Evolutionary conservation across 1,139 yeast species (phyloP), one percentile per base, ranked within the genome.

Genomic region (Meyerozyma smithsonii): DNA sequence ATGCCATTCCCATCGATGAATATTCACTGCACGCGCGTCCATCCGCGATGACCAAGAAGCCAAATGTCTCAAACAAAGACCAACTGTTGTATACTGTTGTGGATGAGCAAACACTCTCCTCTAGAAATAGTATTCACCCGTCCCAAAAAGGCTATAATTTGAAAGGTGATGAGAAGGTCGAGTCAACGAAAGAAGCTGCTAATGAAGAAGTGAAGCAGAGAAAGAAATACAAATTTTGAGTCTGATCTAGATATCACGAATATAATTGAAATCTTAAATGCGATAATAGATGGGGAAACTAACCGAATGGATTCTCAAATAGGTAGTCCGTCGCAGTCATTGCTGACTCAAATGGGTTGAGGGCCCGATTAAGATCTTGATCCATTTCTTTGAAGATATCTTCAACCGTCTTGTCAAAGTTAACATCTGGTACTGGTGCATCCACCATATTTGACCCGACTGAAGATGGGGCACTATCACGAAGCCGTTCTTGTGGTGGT

Each of bases 381-480:
- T 63, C 66, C 14, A 64, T 59, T 28, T 55, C 65, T 42, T 59
- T 61, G 46, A 64, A 62, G 14, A 64, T 55, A 23, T 59, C 63
- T 36, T 64, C 64, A 24, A 61, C 46, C 4, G 63, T 35, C 16
- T 26, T 42, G 16, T 36, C 40, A 19, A 14, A 26, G 7, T 10
- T 10, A 11, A 12, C 15, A 12, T 20, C 15, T 10, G 17, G 15
- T 14, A 11, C 18, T 7, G 18, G 12, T 12, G 12, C 19, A 5
- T n/a, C n/a, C n/a, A n/a, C n/a, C n/a, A n/a, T n/a, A n/a, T n/a
- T n/a, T n/a, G n/a, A n/a, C n/a, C n/a, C n/a, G n/a, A n/a, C n/a
- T n/a, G n/a, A 33, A 37, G 12, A 20, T 18, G 17, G 25, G 17
- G 12, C 6, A 10, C 26, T 28, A 23, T 36, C 32, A 5, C 18